Percentiles rank a stretch among this genome's conserved stretches.
Evolutionary conservation across 2,329 filamentous ascomycete species (phyloP).

Genomic region (Alternaria triticina): DNA sequence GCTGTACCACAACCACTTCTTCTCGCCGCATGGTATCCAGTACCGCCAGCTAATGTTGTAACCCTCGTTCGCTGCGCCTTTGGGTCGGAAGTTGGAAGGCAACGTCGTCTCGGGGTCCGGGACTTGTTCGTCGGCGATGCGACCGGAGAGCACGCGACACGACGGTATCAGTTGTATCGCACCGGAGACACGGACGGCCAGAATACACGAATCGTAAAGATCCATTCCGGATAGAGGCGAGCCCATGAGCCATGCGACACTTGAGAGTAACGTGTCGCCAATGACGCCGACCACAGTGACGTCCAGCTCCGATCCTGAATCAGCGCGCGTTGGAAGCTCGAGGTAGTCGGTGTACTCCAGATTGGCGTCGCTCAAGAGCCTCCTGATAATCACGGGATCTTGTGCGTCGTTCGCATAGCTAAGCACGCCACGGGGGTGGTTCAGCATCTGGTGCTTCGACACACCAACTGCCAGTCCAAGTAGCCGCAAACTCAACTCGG

Average conservation of each 20-base stretch:
- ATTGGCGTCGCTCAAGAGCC: neutral
- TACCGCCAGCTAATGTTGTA: neutral
- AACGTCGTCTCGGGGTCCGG: neutral
- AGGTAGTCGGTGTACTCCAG: neutral
- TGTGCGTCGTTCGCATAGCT: neutral
- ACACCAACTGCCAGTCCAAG: neutral
- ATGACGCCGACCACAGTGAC: neutral
- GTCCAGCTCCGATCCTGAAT: neutral
- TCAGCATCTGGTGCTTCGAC: neutral
- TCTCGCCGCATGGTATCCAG: neutral
- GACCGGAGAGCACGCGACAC: neutral
- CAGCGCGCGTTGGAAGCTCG: neutral
- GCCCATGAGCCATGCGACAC: neutral
- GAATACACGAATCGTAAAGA: neutral
- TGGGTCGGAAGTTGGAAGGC: neutral
- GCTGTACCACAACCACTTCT: neutral
- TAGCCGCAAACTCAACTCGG: neutral
- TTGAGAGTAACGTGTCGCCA: neutral
- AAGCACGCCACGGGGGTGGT: neutral
- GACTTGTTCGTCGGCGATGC: neutral
- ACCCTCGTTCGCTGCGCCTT: neutral
- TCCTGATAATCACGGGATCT: neutral
- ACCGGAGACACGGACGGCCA: neutral
- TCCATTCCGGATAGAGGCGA: neutral
- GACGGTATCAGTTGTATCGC: neutral